Base-by-base conservation (phyloP, 495 filamentous ascomycete genomes). In the Daldinia vernicosa region DNA sequence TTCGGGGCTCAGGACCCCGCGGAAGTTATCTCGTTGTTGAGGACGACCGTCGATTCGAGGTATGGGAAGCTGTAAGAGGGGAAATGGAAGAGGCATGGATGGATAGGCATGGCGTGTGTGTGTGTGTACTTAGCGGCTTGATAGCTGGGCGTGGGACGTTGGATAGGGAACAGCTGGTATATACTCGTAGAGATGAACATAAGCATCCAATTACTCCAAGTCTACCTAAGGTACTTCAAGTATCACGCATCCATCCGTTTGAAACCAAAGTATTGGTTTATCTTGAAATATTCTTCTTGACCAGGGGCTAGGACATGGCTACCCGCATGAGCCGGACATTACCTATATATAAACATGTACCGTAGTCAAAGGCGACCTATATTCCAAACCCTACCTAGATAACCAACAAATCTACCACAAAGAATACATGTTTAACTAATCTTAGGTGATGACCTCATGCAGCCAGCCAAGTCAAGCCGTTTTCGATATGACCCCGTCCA, bases 1-100 rank as follows among this genome's bases (percentile, higher is more conserved):
- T 99, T 98, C 80, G 95, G 95, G 12, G 96, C 96, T 14, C 83
- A 91, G 76, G 91, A 96, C 72, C 95, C 95, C 0, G 88, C 83
- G 19, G 91, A 93, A 63, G 94, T 98, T 15, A 97, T 99, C 77
- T 79, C 80, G 17, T 84, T 90, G 77, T 80, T 99, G 76, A 87
- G 93, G 72, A 88, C 92, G 28, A 86, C 93, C 0, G 94, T 99
- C 0, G 88, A 98, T 55, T 86, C 83, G 74, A 83, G 86, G 72
- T 77, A 71, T 17, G 78, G 68, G 17, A 78, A 75, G 74, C 63
- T 79, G 27, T 76, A n/a, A 75, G 35, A 28, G 28, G 52, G n/a
- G 19, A 5, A 4, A 26, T 50, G 17, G 45, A 19, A 15, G 12
- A 8, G 19, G 3, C 0, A 15, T 26, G 50, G 50, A 27, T 52